Conservation (phyloP, 1,284 basidiomycete species). For the Puccinia triticina region DNA sequence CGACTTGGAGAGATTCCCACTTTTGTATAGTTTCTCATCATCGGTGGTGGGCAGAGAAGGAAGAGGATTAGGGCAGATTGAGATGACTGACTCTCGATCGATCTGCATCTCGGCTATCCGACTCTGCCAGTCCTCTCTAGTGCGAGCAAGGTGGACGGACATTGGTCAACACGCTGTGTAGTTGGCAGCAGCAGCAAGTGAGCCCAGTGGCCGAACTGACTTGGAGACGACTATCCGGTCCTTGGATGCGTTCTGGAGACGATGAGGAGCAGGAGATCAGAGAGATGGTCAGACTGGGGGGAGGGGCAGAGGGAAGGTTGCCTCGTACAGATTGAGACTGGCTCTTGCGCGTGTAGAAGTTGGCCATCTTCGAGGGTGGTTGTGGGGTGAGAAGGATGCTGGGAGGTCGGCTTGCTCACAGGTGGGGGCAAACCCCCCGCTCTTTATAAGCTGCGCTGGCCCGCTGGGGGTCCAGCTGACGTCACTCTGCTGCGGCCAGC, state of each 20-base stretch:
- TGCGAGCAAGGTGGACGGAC: neutral
- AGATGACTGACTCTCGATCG: conserved; percentile 40
- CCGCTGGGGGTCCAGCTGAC: neutral
- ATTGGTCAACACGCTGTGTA: conserved; percentile 6
- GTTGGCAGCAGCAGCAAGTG: neutral
- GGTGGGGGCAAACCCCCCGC: neutral
- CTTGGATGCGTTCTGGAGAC: neutral
- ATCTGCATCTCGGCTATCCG: conserved; percentile 41
- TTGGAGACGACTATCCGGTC: conserved; percentile 1
- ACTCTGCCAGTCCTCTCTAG: conserved; percentile 46
- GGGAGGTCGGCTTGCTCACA: no score
- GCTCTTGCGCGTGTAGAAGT: neutral
- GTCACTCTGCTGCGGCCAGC: conserved; percentile 8
- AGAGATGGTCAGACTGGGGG: neutral
- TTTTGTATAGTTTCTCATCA: conserved; percentile 48
- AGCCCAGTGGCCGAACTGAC: neutral
- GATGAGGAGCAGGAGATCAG: neutral
- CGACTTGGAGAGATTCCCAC: conserved; percentile 52
- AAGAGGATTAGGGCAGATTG: neutral
- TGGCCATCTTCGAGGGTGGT: neutral
- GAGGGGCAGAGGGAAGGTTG: neutral
- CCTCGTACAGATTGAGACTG: neutral
- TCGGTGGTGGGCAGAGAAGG: neutral
- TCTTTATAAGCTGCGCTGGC: neutral
- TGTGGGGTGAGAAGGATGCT: neutral